Percentiles rank a stretch among this genome's conserved stretches.
These are phyloP conservation scores for Endocarpon pusillum DNA, from an alignment of 495 filamentous ascomycete species.

Conservation along the genomic window DNA sequence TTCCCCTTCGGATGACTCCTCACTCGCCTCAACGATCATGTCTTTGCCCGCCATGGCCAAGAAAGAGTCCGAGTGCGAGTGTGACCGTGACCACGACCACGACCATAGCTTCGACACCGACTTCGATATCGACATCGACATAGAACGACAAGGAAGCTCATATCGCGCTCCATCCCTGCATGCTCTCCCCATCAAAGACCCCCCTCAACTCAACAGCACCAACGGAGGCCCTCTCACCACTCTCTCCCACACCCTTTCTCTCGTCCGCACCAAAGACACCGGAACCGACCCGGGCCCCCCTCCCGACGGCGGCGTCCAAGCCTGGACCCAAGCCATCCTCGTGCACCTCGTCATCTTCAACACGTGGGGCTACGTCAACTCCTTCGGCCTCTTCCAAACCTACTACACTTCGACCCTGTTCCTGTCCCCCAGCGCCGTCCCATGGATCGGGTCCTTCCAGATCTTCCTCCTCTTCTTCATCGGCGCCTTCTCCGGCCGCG, in stretches of 20 bases:
- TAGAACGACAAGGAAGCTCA: too few species aligned
- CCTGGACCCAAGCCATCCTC: slow-evolving; percentile 52
- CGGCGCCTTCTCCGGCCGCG: slow-evolving; percentile 47
- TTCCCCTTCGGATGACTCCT: too few species aligned
- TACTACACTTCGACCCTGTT: slow-evolving; percentile 43
- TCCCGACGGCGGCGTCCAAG: slow-evolving; percentile 43
- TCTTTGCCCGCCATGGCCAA: too few species aligned
- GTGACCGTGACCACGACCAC: too few species aligned
- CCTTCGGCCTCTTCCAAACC: slow-evolving; percentile 66
- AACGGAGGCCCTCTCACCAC: too few species aligned
- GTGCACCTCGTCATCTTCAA: slow-evolving; percentile 51
- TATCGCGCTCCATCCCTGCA: too few species aligned
- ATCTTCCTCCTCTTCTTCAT: slow-evolving; percentile 59
- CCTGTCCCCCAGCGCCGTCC: slow-evolving; percentile 45
- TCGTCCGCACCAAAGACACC: slow-evolving; percentile 29
- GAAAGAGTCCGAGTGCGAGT: too few species aligned
- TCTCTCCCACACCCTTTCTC: slow-evolving; percentile 18
- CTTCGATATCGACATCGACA: too few species aligned
- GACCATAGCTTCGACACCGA: too few species aligned
- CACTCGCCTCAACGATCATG: too few species aligned
- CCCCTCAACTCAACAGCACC: neutral
- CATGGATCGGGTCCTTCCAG: slow-evolving; percentile 62
- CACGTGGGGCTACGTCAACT: slow-evolving; percentile 63
- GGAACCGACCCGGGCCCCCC: slow-evolving; percentile 39
- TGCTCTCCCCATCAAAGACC: too few species aligned